Evolutionary conservation across 805 yeast genomes (phyloP).

Genomic region (Saccharomyces kudriavzevii): DNA sequence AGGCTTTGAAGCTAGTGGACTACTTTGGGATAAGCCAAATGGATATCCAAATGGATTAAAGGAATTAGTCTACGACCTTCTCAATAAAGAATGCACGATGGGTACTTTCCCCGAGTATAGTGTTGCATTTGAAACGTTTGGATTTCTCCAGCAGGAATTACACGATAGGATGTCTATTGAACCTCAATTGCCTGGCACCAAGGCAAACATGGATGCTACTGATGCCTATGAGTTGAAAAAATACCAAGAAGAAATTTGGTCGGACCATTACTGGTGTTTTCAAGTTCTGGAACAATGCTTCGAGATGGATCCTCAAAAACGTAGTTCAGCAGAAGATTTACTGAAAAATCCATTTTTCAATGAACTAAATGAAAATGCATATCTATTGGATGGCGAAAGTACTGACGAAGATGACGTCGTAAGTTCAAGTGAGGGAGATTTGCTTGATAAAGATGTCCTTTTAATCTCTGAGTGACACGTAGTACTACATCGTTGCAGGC

Average conservation of each 20-base stretch:
- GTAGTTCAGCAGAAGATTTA: slow-evolving; percentile 52
- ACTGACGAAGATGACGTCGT: slow-evolving; percentile 25
- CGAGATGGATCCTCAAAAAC: slow-evolving; percentile 47
- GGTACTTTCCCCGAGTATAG: slow-evolving; percentile 64
- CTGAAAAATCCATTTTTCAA: slow-evolving; percentile 53
- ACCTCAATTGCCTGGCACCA: slow-evolving; percentile 15
- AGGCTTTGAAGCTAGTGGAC: slow-evolving; percentile 62
- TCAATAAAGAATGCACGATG: slow-evolving; percentile 33
- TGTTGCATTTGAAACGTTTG: slow-evolving; percentile 58
- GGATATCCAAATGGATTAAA: slow-evolving; percentile 31
- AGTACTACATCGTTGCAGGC: neutral
- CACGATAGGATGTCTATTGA: slow-evolving; percentile 30
- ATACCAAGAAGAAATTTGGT: slow-evolving; percentile 30
- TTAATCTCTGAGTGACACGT: slow-evolving; percentile 17
- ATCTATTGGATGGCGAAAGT: slow-evolving; percentile 9
- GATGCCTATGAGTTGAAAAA: slow-evolving; percentile 20
- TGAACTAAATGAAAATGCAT: slow-evolving; percentile 28
- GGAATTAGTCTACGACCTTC: slow-evolving; percentile 24
- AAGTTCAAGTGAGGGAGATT: slow-evolving; percentile 12
- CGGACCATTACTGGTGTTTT: slow-evolving; percentile 37
- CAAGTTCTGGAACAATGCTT: slow-evolving; percentile 51
- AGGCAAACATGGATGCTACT: slow-evolving; percentile 5
- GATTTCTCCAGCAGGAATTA: slow-evolving; percentile 34
- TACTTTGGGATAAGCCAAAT: slow-evolving; percentile 36
- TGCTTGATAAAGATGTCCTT: slow-evolving; percentile 20